Conservation (phyloP, 352 stramenopile species). For the Globisporangium splendens region DNA sequence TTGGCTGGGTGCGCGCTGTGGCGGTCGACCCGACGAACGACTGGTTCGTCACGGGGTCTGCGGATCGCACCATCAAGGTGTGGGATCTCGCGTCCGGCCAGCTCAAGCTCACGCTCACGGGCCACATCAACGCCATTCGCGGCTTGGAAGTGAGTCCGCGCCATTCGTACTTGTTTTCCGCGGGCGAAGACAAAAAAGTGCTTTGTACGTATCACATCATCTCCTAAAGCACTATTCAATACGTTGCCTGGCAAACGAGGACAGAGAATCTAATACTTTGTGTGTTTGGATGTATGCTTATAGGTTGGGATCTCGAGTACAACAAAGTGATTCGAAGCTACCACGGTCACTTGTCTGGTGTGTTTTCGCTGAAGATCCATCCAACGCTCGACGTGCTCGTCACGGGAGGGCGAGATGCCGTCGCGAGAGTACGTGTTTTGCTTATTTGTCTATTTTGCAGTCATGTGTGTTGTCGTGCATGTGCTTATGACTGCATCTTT, state of each 20-base stretch:
- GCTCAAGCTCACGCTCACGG: conserved; percentile 98
- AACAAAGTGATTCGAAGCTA: conserved; percentile 99
- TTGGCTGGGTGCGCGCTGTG: conserved; percentile 97
- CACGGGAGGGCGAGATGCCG: conserved; percentile 92
- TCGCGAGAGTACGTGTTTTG: conserved; percentile 58
- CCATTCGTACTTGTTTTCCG: conserved; percentile 98
- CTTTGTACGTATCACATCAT: conserved; percentile 83
- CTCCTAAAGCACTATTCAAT: no score
- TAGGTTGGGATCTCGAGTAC: conserved; percentile 98
- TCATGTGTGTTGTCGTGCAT: conserved; percentile 67
- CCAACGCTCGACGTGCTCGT: conserved; percentile 98
- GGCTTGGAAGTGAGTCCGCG: conserved; percentile 94
- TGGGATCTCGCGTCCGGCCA: conserved; percentile 97
- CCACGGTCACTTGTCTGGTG: conserved; percentile 98
- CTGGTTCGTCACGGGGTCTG: conserved; percentile 97
- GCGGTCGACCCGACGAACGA: conserved; percentile 98
- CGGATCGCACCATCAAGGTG: conserved; percentile 97
- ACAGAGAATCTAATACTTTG: no score
- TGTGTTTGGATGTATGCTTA: background rate
- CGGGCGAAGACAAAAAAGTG: conserved; percentile 99
- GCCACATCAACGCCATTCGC: conserved; percentile 97
- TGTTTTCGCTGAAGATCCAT: conserved; percentile 97
- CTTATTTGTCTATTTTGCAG: conserved; percentile 1
- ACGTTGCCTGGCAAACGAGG: background rate
- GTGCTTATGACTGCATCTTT: conserved; percentile 11